Base-by-base conservation (phyloP, 805 yeast genomes). In the Candida xiaguanensis region DNA sequence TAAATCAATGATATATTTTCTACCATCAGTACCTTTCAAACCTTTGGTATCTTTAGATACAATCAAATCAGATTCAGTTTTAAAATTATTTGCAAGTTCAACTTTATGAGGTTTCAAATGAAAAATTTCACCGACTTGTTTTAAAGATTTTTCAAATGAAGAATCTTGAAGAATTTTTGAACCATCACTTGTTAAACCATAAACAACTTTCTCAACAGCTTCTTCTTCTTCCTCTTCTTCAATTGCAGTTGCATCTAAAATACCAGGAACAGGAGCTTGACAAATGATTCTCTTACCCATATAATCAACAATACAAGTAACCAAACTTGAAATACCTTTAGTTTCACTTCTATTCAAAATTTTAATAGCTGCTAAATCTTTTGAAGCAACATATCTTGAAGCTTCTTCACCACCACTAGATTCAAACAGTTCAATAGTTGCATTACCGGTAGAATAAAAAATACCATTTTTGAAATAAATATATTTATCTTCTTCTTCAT, bases 251-350 rank as follows among this genome's bases (percentile, higher is more conserved):
- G 39, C 20, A 39, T 76, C 68, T 59, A 85, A 82, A 41, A 85
- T 78, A 43, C 98, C 98, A 12, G 99, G 99, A 31, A 91, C 95
- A 9, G 96, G 96, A 11, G 96, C 86, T 67, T 91, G 98, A 59
- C 95, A 87, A 27, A 91, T 74, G 26, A 91, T 70, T 59, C 98
- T 77, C 52, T 79, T 82, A 45, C 98, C 99, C 55, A 85, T 80
- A 64, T 78, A 91, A 61, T 91, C 98, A 40, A 91, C 86, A 42
- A 89, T 74, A n/a, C 90, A 74, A 3, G 97, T 85, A 51, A 86
- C 77, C 43, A 91, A 70, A 37, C 83, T 82, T 53, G 79, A 77
- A 28, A 89, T 70, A 32, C 81, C 86, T 8, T 64, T 65, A 24
- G 78, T 55, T 51, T 84, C 87, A 31, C 83, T 62, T 49, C 78